Evolutionary conservation across 139 green algal genomes (phyloP).

Genomic region (Microglena sp.): DNA sequence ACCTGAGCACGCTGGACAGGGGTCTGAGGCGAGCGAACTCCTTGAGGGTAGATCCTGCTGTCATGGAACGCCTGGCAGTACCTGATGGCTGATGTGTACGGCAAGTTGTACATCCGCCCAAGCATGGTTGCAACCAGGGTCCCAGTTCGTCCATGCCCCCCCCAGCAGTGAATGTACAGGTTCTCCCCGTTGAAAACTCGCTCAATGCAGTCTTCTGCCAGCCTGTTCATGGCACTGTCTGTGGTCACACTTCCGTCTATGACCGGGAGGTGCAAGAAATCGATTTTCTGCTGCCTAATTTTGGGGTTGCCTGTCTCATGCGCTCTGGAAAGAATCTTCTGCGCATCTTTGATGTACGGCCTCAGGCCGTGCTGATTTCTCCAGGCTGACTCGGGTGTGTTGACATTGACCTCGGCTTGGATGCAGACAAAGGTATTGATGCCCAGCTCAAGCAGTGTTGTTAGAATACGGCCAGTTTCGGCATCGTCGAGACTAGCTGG

Average conservation of each 20-base stretch:
- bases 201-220: conserved; percentile 72
- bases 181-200: conserved; percentile 46
- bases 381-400: conserved; percentile 56
- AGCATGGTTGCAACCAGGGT: conserved; percentile 64
- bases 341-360: conserved; percentile 74
- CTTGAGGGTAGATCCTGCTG: conserved; percentile 49
- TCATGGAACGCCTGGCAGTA: conserved; percentile 74
- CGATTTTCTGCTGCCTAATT: conserved; percentile 59
- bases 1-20: conserved; percentile 62
- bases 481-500: conserved; percentile 54
- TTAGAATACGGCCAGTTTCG: conserved; percentile 64
- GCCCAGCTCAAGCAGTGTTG: conserved; percentile 59
- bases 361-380: conserved; percentile 50
- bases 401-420: conserved; percentile 70
- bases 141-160: conserved; percentile 49
- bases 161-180: conserved; percentile 79
- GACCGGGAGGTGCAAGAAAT: conserved; percentile 70
- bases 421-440: conserved; percentile 77
- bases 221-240: conserved; percentile 37
- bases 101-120: conserved; percentile 55
- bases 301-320: conserved; percentile 36
- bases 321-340: conserved; percentile 56
- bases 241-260: conserved; percentile 64
- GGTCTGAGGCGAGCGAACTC: conserved; percentile 65
- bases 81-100: conserved; percentile 47